phyloP scores from a whole-genome alignment of 306 rosid species.

The Pterocarpus santalinus region DNA sequence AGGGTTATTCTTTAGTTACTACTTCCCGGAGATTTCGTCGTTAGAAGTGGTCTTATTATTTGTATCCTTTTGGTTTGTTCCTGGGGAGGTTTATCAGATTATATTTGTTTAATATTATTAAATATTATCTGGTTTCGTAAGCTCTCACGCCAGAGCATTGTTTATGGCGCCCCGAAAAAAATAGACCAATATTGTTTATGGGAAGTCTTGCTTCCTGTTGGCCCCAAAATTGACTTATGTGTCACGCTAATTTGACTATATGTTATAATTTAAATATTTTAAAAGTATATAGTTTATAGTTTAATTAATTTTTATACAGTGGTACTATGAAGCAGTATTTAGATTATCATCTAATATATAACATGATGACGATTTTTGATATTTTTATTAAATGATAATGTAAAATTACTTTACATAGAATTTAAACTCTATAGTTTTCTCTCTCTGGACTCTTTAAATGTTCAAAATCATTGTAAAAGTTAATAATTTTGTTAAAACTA shows the following conservation, averaged over 20 bases:
- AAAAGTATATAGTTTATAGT: background rate
- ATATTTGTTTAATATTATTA: background rate
- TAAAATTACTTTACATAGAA: too few species aligned
- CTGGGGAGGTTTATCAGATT: background rate
- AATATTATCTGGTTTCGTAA: background rate
- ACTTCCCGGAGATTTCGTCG: background rate
- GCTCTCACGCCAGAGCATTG: background rate
- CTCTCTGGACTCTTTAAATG: background rate
- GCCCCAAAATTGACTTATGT: background rate
- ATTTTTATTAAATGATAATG: too few species aligned
- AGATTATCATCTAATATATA: too few species aligned
- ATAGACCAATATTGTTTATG: background rate
- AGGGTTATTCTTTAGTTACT: background rate
- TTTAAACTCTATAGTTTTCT: too few species aligned
- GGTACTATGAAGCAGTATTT: too few species aligned
- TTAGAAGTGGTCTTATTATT: background rate
- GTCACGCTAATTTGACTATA: background rate
- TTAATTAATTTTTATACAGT: too few species aligned
- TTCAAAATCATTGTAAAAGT: background rate
- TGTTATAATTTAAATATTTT: background rate
- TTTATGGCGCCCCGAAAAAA: too few species aligned
- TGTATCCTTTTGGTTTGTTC: background rate
- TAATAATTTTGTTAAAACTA: background rate
- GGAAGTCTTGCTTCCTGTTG: background rate
- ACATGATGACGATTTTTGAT: too few species aligned